A percentile compares a stretch with the other conserved stretches of the same genome.
Evolutionary conservation across 2,329 filamentous ascomycete species (phyloP).

Genomic region (Calonectria crousiana): DNA sequence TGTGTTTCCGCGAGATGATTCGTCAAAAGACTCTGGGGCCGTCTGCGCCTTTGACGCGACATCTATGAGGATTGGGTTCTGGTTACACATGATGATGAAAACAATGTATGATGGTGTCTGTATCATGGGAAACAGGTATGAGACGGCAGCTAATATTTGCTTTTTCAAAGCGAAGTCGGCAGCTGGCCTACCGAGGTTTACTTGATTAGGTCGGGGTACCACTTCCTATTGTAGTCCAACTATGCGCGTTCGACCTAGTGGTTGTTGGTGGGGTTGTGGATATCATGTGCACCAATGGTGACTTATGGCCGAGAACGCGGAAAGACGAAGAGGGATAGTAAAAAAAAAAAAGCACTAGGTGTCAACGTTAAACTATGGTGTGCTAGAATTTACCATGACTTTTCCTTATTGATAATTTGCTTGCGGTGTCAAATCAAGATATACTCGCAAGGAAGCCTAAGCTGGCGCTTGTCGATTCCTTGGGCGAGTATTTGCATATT

Average conservation of each 20-base stretch:
- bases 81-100: background rate
- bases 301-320: background rate
- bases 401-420: background rate
- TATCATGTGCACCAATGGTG: background rate
- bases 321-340: background rate
- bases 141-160: background rate
- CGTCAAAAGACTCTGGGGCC: constrained; percentile 18
- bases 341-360: background rate
- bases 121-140: background rate
- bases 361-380: background rate
- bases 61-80: constrained; percentile 31
- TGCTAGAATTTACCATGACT: background rate
- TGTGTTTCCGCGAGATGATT: constrained; percentile 31
- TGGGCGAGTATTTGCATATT: background rate
- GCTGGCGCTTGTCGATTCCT: background rate
- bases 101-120: background rate
- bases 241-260: background rate
- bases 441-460: background rate
- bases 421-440: background rate
- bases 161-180: background rate
- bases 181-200: background rate
- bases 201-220: background rate
- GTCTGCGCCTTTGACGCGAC: background rate
- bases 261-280: background rate
- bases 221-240: constrained; percentile 15